Percentiles rank a stretch among this genome's conserved stretches.
phyloP scores from a whole-genome alignment of 2,329 filamentous ascomycete species.

The Thelonectria rubi region DNA sequence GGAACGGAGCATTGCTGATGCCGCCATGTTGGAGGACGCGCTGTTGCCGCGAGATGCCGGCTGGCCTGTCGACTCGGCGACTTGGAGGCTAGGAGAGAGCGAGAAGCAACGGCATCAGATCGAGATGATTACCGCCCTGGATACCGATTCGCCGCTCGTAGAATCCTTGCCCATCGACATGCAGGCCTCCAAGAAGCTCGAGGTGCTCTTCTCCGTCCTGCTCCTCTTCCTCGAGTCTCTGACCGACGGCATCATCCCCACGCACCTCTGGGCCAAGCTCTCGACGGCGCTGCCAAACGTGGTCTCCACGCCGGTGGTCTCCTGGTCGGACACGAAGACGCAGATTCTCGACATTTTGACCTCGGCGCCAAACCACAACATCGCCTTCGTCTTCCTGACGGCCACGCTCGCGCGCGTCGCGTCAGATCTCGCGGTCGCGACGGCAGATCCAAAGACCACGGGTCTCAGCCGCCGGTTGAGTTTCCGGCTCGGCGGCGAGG shows the following conservation, averaged over 20 bases:
- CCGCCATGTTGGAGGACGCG: slow-evolving; percentile 67
- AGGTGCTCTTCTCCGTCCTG: slow-evolving; percentile 76
- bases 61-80: slow-evolving; percentile 66
- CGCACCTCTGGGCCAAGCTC: slow-evolving; percentile 74
- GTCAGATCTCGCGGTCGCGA: slow-evolving; percentile 57
- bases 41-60: slow-evolving; percentile 62
- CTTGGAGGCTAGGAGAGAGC: slow-evolving; percentile 43
- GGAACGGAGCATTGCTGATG: slow-evolving; percentile 67
- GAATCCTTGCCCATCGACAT: slow-evolving; percentile 70
- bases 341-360: slow-evolving; percentile 77
- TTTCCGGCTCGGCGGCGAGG: slow-evolving; percentile 51
- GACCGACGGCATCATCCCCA: slow-evolving; percentile 80
- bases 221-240: slow-evolving; percentile 79
- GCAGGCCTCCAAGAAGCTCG: slow-evolving; percentile 73
- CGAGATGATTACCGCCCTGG: slow-evolving; percentile 71
- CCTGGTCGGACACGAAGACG: slow-evolving; percentile 56
- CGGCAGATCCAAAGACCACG: slow-evolving; percentile 41
- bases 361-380: slow-evolving; percentile 79
- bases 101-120: slow-evolving; percentile 45
- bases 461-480: slow-evolving; percentile 57
- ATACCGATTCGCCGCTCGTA: slow-evolving; percentile 71
- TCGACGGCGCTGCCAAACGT: slow-evolving; percentile 63
- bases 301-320: slow-evolving; percentile 35
- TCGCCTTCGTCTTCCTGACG: slow-evolving; percentile 87
- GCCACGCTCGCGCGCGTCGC: slow-evolving; percentile 72